phyloP scores from a whole-genome alignment of 306 rosid species.

The Vigna reflexopilosa region DNA sequence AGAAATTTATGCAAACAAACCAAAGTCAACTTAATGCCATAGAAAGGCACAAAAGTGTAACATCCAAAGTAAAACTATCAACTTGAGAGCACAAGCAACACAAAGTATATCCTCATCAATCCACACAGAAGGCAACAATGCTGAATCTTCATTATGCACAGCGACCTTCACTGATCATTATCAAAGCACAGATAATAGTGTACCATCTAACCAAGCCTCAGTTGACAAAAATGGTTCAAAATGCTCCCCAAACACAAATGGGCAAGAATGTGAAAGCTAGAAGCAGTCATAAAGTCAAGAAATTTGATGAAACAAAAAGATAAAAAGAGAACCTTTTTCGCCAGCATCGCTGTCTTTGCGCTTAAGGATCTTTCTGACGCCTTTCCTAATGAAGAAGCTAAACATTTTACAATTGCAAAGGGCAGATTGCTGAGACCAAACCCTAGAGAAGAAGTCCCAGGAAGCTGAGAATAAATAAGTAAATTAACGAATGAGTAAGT shows the following conservation, averaged over 20 bases:
- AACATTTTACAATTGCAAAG: constrained; percentile 55
- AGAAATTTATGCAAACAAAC: no score
- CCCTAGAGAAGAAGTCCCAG: constrained; percentile 35
- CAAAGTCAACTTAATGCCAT: neutral
- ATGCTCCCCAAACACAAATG: constrained; percentile 33
- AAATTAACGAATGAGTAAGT: neutral
- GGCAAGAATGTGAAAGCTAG: constrained; percentile 36
- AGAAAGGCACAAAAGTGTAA: constrained; percentile 18
- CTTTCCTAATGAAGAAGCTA: constrained; percentile 69
- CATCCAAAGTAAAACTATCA: neutral
- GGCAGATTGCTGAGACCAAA: neutral
- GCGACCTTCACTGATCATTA: constrained; percentile 29
- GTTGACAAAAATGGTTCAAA: constrained; percentile 24
- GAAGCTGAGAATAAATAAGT: constrained; percentile 5
- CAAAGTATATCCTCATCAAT: constrained; percentile 13
- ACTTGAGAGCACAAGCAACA: neutral
- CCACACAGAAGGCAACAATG: neutral
- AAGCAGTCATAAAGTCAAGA: neutral
- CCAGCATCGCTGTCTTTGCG: constrained; percentile 99
- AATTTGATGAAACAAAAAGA: neutral
- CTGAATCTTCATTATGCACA: constrained; percentile 30
- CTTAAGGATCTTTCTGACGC: constrained; percentile 86
- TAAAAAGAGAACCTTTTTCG: constrained; percentile 61
- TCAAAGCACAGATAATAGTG: neutral
- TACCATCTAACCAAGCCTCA: constrained; percentile 9